Evolutionary conservation across 2,329 filamentous ascomycete genomes (phyloP), one percentile per base, ranked within the genome.

Genomic region (Fusarium mundagurra): DNA sequence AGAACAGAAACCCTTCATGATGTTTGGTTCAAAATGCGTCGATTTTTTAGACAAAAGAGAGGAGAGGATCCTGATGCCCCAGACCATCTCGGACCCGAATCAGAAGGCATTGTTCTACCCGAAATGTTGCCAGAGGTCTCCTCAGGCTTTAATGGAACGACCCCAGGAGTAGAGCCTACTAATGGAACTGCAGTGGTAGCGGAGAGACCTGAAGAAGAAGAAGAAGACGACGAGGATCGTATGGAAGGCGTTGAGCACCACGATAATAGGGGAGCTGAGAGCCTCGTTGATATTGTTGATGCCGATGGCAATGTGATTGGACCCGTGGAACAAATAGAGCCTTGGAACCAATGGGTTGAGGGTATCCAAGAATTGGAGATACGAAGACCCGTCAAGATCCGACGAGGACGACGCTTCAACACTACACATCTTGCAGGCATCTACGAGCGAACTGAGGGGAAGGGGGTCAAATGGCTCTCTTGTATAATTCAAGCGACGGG

Each of bases 401-500:
- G 86, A 3, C 78, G 78, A 9, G 83, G 83, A 18, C 79, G 84
- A 24, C 83, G 82, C n/a, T 85, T 87, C 62, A 83, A 81, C 17
- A 72, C 79, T 6, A 77, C 82, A 7, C 81, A 84, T 12, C 80
- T 87, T 14, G 79, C 82, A 7, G 80, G 76, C 34, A 84, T 87
- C 41, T 84, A 85, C 60, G 83, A 84, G 18, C 81, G 83, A 12
- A 80, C 78, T n/a, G 84, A 86, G 51, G 77, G 76, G 6, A 85
- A 86, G 71, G 82, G 81, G 2, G 81, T 84, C 55, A 86, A 85
- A 71, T 88, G 85, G 85, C 72, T 87, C 13, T 83, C 84, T 18
- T 85, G 84, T 64, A 86, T 87, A 82, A 86, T 88, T 38, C 86
- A 88, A 67, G 87, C 87, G 5, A 86, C 83, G 0, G 86, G 87